Conservation (phyloP, 2,329 filamentous ascomycete genomes). For the Colletotrichum viniferum region DNA sequence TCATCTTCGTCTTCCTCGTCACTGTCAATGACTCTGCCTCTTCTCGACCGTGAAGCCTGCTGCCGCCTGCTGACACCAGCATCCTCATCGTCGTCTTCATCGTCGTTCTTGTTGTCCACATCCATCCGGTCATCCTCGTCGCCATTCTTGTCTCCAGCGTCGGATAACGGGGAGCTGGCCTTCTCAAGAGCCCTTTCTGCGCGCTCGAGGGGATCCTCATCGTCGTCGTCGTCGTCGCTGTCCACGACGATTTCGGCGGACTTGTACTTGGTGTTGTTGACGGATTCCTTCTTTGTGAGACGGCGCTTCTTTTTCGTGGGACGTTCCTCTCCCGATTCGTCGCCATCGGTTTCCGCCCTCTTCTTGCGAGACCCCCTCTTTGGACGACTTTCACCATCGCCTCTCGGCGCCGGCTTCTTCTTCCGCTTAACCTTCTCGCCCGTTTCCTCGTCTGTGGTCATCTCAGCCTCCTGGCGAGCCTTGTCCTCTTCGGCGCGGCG, state of each 20-base stretch:
- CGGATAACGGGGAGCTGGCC: slow-evolving; percentile 37
- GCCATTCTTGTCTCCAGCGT: slow-evolving; percentile 32
- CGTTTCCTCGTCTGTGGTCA: slow-evolving; percentile 81
- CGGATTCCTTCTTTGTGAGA: slow-evolving; percentile 54
- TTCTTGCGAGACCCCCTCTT: slow-evolving; percentile 65
- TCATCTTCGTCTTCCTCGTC: slow-evolving; percentile 56
- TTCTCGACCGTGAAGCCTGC: slow-evolving; percentile 50
- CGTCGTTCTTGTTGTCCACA: slow-evolving; percentile 47
- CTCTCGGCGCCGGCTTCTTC: slow-evolving; percentile 56
- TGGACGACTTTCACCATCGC: slow-evolving; percentile 35
- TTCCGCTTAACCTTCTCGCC: slow-evolving; percentile 82
- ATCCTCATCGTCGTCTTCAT: slow-evolving; percentile 53
- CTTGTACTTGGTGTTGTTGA: slow-evolving; percentile 72
- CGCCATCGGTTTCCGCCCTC: slow-evolving; percentile 46
- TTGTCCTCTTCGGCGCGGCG: slow-evolving; percentile 74
- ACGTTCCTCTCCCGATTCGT: slow-evolving; percentile 53
- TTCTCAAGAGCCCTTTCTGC: slow-evolving; percentile 47
- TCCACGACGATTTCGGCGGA: slow-evolving; percentile 84
- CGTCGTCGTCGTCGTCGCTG: slow-evolving; percentile 65
- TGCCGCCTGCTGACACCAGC: slow-evolving; percentile 53
- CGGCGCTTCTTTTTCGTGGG: slow-evolving; percentile 67
- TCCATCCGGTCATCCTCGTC: slow-evolving; percentile 53
- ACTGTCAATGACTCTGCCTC: slow-evolving; percentile 58
- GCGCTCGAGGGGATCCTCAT: slow-evolving; percentile 48
- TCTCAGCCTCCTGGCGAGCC: slow-evolving; percentile 73